Evolutionary conservation across 805 yeast genomes (phyloP), one percentile per base, ranked within the genome.

Genomic region (Candida lessepsii): DNA sequence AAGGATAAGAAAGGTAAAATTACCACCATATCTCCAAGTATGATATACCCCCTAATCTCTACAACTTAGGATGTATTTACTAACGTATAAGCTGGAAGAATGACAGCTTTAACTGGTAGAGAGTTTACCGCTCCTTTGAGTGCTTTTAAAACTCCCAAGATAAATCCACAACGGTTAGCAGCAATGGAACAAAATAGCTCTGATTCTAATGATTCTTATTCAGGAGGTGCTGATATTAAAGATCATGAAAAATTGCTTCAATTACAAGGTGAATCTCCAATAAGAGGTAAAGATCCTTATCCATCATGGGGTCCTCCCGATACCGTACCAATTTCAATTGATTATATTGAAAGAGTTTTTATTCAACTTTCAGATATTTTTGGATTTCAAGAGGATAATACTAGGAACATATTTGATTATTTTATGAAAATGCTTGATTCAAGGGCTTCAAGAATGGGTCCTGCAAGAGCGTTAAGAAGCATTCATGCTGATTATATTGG

Each of bases 401-500:
- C 81, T 16, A 68, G 68, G 42, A 84, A 83, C 51, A 81, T 82
- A 78, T 81, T 74, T 62, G 88, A 81, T 50, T 77, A 78, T 43
- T 56, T 82, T 28, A 62, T 83, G 74, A 65, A 76, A 48, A 57
- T 81, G 45, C 64, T 83, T 27, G 89, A 83, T 50, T 81, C 88
- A 0, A 68, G 89, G 47, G 76, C 88, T 1, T 75, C 87, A 1
- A 67, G 91, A 49, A 73, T 79, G 76, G 67, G 74, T 1, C 76
- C 86, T 0, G 47, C 43, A 4, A 64, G 63, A 17, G 87, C 90
- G 1, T 67, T 84, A 31, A 62, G 65, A 38, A 68, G 84, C 0
- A 51, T 84, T 8, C 90, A 85, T 57, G 81, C 82, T 1, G 91
- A 84, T 55, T 85, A 83, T 52, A 79, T 84, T 52, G 86, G 88